Percentiles rank a stretch among this genome's conserved stretches.
Conservation (phyloP, 257 asterid species). For the Echium plantagineum region DNA sequence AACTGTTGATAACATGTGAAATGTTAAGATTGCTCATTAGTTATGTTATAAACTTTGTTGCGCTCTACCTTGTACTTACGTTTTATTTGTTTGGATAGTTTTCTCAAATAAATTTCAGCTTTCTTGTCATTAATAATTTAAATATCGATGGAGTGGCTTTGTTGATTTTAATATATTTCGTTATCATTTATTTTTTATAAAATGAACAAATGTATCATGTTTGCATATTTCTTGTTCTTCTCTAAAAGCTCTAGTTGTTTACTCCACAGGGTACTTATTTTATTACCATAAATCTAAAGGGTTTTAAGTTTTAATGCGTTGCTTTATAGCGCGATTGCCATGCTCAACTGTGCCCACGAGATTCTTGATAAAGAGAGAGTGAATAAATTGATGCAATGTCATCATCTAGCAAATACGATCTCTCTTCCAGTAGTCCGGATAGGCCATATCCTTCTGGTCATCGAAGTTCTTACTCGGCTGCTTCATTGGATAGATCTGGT, state of each 20-base stretch:
- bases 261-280: slow-evolving; percentile 32
- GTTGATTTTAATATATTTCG: not conserved
- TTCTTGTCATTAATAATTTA: not conserved
- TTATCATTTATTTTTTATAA: too few species aligned
- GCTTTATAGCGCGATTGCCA: slow-evolving; percentile 43
- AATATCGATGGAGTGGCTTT: not conserved
- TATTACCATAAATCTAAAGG: slow-evolving; percentile 21
- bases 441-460: slow-evolving; percentile 64
- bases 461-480: slow-evolving; percentile 58
- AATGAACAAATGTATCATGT: too few species aligned
- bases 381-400: slow-evolving; percentile 76
- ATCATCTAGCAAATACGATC: slow-evolving; percentile 79
- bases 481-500: slow-evolving; percentile 73
- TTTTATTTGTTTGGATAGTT: not conserved
- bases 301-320: slow-evolving; percentile 35
- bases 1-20: too few species aligned
- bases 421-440: slow-evolving; percentile 78
- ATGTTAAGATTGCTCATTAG: too few species aligned
- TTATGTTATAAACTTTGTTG: too few species aligned
- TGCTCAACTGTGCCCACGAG: slow-evolving; percentile 62
- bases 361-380: slow-evolving; percentile 38
- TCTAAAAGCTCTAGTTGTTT: not conserved
- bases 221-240: not conserved
- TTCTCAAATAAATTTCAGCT: too few species aligned
- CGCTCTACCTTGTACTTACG: not conserved